A percentile compares a stretch with the other conserved stretches of the same genome.
phyloP scores from a whole-genome alignment of 1,139 yeast genomes.

The Nakaseomyces uthaithaninus region DNA sequence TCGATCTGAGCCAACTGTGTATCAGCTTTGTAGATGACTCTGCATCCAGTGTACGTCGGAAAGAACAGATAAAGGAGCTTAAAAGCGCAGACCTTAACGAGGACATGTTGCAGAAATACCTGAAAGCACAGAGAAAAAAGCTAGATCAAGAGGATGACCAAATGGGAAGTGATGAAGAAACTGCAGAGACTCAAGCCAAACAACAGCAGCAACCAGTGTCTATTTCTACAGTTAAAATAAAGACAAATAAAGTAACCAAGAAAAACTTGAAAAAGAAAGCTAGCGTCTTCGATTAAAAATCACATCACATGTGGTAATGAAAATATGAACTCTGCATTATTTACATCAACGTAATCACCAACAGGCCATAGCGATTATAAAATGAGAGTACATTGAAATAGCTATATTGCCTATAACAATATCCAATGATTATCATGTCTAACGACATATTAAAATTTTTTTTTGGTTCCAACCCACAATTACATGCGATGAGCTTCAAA shows the following conservation, averaged over 20 bases:
- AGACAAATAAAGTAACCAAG: not conserved
- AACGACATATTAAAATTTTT: too few species aligned
- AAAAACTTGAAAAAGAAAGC: conserved; percentile 1
- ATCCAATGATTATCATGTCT: too few species aligned
- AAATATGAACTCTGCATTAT: too few species aligned
- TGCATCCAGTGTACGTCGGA: conserved; percentile 37
- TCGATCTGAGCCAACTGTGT: conserved; percentile 29
- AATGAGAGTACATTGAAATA: too few species aligned
- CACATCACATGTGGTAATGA: too few species aligned
- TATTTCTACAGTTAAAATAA: not conserved
- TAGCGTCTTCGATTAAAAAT: not conserved
- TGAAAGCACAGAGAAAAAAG: conserved; percentile 28
- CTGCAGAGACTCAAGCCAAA: not conserved
- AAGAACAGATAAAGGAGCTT: conserved; percentile 34
- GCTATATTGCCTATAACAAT: too few species aligned
- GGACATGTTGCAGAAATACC: conserved; percentile 45
- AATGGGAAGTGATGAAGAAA: conserved; percentile 1
- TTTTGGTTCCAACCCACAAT: too few species aligned
- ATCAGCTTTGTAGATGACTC: conserved; percentile 51
- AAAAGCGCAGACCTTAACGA: conserved; percentile 39
- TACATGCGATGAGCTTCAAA: not conserved
- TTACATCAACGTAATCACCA: too few species aligned
- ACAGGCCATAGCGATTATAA: too few species aligned
- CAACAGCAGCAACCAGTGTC: conserved; percentile 3
- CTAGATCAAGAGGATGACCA: not conserved